These are phyloP conservation scores for Mesotaenium endlicherianum DNA, from an alignment of 139 green algal species.

Conservation along the genomic window DNA sequence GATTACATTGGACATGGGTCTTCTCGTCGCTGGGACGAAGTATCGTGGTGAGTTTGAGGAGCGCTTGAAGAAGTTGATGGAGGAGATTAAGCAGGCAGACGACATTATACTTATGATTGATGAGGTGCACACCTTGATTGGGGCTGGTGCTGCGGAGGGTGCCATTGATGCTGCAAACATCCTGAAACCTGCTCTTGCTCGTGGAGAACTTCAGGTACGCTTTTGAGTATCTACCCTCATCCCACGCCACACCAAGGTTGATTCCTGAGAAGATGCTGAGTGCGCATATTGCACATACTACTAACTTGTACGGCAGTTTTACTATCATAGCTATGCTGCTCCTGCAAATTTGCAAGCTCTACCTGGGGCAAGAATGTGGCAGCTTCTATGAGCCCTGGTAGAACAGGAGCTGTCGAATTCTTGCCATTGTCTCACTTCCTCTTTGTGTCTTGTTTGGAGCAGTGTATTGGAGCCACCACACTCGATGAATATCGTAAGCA, in stretches of 20 bases:
- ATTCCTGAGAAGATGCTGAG: no score
- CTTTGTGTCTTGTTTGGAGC: no score
- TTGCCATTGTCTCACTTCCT: no score
- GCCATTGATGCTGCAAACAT: slow-evolving; percentile 99
- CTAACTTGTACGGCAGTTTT: no score
- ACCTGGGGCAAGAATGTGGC: no score
- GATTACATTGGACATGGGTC: slow-evolving; percentile 97
- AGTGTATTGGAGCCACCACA: slow-evolving; percentile 97
- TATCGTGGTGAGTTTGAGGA: slow-evolving; percentile 99
- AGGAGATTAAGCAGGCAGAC: slow-evolving; percentile 99
- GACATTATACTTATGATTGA: slow-evolving; percentile 97
- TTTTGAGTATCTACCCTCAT: background rate
- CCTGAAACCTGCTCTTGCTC: slow-evolving; percentile 96
- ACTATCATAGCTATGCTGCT: no score
- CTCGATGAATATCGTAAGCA: slow-evolving; percentile 99
- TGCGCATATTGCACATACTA: no score
- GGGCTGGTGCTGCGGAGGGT: slow-evolving; percentile 94
- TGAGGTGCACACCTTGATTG: slow-evolving; percentile 98
- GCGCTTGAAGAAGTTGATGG: slow-evolving; percentile 99
- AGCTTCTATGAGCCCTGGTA: no score
- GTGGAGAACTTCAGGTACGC: slow-evolving; percentile 90
- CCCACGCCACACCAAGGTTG: no score
- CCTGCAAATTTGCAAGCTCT: no score
- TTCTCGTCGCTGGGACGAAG: slow-evolving; percentile 98
- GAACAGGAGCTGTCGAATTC: no score